Evolutionary conservation across 768 basidiomycete genomes (phyloP).

Genomic region (Termitomyces sp.): DNA sequence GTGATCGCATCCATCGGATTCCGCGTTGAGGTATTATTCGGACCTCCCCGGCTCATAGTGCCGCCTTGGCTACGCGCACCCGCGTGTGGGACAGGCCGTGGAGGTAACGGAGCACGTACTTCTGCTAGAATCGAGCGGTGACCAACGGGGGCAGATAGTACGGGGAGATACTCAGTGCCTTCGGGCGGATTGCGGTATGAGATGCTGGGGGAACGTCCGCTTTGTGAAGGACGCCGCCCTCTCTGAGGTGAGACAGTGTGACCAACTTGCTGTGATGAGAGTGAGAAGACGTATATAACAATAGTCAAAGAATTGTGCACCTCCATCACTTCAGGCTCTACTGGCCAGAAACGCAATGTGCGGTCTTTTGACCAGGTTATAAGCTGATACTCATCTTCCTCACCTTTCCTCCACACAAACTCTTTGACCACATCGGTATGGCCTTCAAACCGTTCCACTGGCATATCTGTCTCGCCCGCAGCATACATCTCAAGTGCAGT

Average conservation of each 20-base stretch:
- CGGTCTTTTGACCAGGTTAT: constrained; percentile 84
- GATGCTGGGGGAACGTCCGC: constrained; percentile 21
- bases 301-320: constrained; percentile 26
- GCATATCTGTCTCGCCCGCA: constrained; percentile 31
- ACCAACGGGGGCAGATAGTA: constrained; percentile 66
- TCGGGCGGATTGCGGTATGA: constrained; percentile 60
- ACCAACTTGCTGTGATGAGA: constrained; percentile 44
- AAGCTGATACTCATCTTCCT: constrained; percentile 54
- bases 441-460: constrained; percentile 79
- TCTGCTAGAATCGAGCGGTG: constrained; percentile 67
- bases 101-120: constrained; percentile 45
- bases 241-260: constrained; percentile 29
- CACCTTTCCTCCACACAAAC: constrained; percentile 89
- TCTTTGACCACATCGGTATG: constrained; percentile 95
- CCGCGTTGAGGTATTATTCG: constrained; percentile 43
- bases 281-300: constrained; percentile 7
- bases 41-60: constrained; percentile 48
- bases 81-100: constrained; percentile 2
- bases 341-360: constrained; percentile 88
- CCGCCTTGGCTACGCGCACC: constrained; percentile 26
- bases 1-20: constrained; percentile 55
- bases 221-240: constrained; percentile 27
- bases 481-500: constrained; percentile 84
- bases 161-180: constrained; percentile 30
- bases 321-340: constrained; percentile 67